Evolutionary conservation across 208 protist species (phyloP).

Genomic region (Acanthamoeba sp.): DNA sequence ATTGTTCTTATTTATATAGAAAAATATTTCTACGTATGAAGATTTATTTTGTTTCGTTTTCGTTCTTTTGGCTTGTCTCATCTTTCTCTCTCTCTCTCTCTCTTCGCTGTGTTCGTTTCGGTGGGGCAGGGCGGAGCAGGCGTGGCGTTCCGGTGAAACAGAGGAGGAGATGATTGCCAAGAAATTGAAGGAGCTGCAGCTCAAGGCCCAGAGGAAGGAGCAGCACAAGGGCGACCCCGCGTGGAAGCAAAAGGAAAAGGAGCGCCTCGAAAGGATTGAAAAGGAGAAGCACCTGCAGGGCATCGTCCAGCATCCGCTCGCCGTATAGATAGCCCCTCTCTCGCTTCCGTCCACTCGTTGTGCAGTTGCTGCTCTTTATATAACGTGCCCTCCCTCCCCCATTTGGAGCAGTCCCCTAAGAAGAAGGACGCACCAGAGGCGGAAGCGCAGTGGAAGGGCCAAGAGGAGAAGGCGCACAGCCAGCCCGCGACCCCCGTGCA

Average conservation of each 20-base stretch:
- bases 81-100: no score
- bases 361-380: neutral
- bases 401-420: neutral
- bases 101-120: neutral
- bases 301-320: neutral
- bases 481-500: constrained; percentile 1
- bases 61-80: no score
- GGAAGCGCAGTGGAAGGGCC: neutral
- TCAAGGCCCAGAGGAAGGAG: neutral
- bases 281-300: neutral
- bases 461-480: neutral
- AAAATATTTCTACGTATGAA: no score
- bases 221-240: neutral
- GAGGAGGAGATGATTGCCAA: constrained; percentile 24
- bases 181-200: constrained; percentile 1
- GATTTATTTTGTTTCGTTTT: no score
- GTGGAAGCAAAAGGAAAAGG: constrained; percentile 18
- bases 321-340: neutral
- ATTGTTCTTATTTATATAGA: no score
- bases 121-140: neutral
- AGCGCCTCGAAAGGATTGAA: neutral
- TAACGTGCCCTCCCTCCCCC: neutral
- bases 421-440: neutral
- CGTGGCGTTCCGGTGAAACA: neutral
- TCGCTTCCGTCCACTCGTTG: neutral